phyloP scores from a whole-genome alignment of 257 asterid genomes.

The Przewalskia tangutica region DNA sequence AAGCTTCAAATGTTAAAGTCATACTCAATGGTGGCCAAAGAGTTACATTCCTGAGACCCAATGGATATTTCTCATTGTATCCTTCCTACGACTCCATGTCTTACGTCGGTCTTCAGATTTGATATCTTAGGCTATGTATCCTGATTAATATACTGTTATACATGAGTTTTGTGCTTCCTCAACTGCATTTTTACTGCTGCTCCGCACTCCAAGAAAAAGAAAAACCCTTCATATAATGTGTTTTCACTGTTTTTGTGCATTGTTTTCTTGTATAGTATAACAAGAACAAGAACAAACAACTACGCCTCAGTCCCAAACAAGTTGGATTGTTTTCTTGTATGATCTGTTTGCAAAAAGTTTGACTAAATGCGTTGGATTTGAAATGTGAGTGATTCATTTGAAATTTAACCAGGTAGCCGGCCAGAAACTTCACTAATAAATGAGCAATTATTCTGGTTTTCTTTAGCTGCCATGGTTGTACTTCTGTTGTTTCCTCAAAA shows the following conservation, averaged over 20 bases:
- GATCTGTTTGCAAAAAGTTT: not conserved
- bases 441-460: no score
- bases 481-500: no score
- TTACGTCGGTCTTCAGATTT: not conserved
- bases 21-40: constrained; percentile 82
- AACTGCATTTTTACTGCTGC: not conserved
- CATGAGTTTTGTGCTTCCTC: not conserved
- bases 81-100: constrained; percentile 20
- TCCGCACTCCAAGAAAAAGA: not conserved
- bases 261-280: not conserved
- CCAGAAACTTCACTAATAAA: no score
- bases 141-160: not conserved
- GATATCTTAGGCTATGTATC: not conserved
- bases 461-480: no score
- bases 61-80: constrained; percentile 98
- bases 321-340: not conserved
- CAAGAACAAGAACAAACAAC: not conserved
- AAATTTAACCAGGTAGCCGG: no score
- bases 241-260: not conserved
- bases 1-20: constrained; percentile 59
- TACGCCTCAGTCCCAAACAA: not conserved
- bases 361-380: no score
- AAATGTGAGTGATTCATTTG: not conserved
- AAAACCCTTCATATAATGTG: not conserved
- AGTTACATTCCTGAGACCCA: constrained; percentile 69